Base-by-base conservation (phyloP, 192 early-diverging fungal genomes). In the Backusella macrospora region DNA sequence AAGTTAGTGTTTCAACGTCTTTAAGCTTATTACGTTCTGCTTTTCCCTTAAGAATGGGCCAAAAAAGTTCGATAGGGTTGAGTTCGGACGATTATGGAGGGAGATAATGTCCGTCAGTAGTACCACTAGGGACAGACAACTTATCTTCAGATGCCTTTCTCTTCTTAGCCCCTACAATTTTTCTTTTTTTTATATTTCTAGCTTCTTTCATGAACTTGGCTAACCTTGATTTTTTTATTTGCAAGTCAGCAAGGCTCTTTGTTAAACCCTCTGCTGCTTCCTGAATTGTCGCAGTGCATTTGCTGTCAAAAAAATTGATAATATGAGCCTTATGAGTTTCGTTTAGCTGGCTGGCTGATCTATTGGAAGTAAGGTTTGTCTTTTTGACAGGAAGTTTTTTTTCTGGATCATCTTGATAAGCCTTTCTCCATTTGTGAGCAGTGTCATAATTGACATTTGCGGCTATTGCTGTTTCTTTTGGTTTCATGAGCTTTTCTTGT, bases 11-110 rank as follows among this genome's bases (percentile, higher is more conserved):
- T 65, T 65, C 72, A 9, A 15, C 18, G 45, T 45, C 39, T 6
- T 45, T 40, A 29, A 63, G 29, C 40, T 45, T 42, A 14, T 44
- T 73, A 63, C 46, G 43, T 14, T 59, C 42, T 68, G 48, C 34
- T n/a, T 45, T 40, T 15, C 37, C 62, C 40, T 74, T 71, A 15
- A 78, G 43, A 23, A 73, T 74, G 45, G 73, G 39, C 73, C 73
- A 74, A 45, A 66, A 71, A 16, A 71, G 67, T 64, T 78, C 69
- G 42, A 68, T 71, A 7, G 73, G 69, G 47, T 68, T 74, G 1
- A 73, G 47, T 15, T 44, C 45, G 4, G 63, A 63, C 0, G 46
- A 73, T 38, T 66, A 66, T 21, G 72, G n/a, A 63, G 63, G 72
- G 64, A 39, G 39, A 42, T 67, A 67, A 67, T 67, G 43, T 16